A percentile compares a stretch with the other conserved stretches of the same genome.
phyloP scores from a whole-genome alignment of 2,329 filamentous ascomycete genomes.

The Hortaea werneckii region DNA sequence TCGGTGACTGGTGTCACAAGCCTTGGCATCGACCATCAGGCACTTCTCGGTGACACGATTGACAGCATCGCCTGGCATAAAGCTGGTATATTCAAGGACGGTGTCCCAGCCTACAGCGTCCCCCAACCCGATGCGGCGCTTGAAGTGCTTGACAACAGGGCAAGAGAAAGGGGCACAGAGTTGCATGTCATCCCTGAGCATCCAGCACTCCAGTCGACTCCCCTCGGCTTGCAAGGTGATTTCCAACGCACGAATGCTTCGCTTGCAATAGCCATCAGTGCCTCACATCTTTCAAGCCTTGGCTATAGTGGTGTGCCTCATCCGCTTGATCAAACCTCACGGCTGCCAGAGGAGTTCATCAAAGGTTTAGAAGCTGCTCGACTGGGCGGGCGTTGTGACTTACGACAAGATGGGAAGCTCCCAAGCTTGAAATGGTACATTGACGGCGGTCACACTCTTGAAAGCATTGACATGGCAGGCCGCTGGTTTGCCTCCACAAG shows the following conservation, averaged over 20 bases:
- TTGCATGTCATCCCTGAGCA: constrained; percentile 42
- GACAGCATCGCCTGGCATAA: constrained; percentile 89
- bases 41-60: constrained; percentile 67
- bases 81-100: constrained; percentile 69
- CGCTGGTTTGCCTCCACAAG: constrained; percentile 57
- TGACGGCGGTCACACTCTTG: constrained; percentile 79
- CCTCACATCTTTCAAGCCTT: constrained; percentile 44
- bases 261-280: constrained; percentile 49
- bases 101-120: constrained; percentile 53
- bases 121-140: constrained; percentile 46
- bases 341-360: constrained; percentile 52
- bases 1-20: constrained; percentile 66
- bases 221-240: constrained; percentile 49
- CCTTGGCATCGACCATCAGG: constrained; percentile 75
- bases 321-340: constrained; percentile 28
- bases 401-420: constrained; percentile 42
- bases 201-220: constrained; percentile 37
- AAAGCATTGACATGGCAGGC: constrained; percentile 68
- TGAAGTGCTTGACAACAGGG: constrained; percentile 46
- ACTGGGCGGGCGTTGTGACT: constrained; percentile 70
- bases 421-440: constrained; percentile 61
- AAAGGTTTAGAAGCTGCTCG: constrained; percentile 56
- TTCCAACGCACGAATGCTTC: constrained; percentile 56
- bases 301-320: constrained; percentile 33
- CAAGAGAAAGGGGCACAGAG: constrained; percentile 38